phyloP scores from a whole-genome alignment of 345 rosid species.

The Eucalyptus viminalis region DNA sequence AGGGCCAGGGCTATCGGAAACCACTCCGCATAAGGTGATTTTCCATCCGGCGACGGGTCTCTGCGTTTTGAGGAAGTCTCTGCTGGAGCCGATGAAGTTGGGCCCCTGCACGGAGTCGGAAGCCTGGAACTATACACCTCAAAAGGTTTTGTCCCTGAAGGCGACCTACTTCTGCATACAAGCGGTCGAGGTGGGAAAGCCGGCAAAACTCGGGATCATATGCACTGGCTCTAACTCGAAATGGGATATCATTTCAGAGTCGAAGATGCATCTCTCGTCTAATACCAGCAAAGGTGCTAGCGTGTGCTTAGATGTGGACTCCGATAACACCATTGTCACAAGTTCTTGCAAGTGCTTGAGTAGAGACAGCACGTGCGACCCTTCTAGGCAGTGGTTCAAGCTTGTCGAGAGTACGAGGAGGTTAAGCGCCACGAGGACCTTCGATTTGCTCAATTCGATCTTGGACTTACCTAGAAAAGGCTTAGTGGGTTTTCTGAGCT shows the following conservation, averaged over 20 bases:
- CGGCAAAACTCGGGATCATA: constrained; percentile 25
- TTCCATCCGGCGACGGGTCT: constrained; percentile 78
- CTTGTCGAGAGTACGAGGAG: constrained; percentile 6
- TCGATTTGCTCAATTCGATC: background rate
- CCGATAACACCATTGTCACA: constrained; percentile 1
- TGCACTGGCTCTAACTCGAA: constrained; percentile 33
- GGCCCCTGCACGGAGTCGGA: constrained; percentile 73
- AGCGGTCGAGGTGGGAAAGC: constrained; percentile 19
- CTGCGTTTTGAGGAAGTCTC: constrained; percentile 42
- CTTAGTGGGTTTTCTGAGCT: background rate
- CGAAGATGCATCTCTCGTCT: constrained; percentile 69
- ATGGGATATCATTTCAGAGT: constrained; percentile 70
- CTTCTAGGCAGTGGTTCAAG: constrained; percentile 13
- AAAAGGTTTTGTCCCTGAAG: constrained; percentile 22
- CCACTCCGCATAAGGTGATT: constrained; percentile 40
- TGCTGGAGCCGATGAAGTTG: constrained; percentile 24
- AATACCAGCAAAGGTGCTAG: constrained; percentile 18
- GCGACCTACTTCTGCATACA: constrained; percentile 62
- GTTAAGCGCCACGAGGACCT: background rate
- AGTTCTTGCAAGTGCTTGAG: constrained; percentile 7
- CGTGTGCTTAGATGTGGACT: constrained; percentile 71
- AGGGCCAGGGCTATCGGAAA: constrained; percentile 72
- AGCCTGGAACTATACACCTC: constrained; percentile 53
- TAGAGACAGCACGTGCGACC: constrained; percentile 1
- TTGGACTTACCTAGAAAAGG: background rate